Base-by-base conservation (phyloP, 2,329 filamentous ascomycete species). In the Plenodomus tracheiphilus region DNA sequence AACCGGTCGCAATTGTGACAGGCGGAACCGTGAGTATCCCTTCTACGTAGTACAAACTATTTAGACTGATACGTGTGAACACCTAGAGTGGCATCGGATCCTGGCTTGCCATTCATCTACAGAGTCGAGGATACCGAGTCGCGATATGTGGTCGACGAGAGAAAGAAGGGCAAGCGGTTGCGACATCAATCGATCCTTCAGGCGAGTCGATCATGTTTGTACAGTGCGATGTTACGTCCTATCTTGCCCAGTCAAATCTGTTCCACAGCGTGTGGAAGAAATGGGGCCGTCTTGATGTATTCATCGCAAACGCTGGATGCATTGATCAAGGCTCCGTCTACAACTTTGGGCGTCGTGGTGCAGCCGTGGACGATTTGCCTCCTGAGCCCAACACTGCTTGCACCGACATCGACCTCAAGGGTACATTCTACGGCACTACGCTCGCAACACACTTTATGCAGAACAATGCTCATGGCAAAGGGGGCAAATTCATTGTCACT, bases 361-460 rank as follows among this genome's bases (percentile, higher is more conserved):
- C 48, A 16, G 18, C 34, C 16, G 40, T 59, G 16, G 67, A 66
- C 16, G 59, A 62, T 8, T 56, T 78, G 25, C 78, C 78, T 3
- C 66, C 75, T 0, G 69, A 71, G 46, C 79, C 79, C 0, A 68
- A 80, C 45, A 62, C 77, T 1, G 53, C 53, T 2, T 75, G 74
- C 41, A 80, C 77, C 2, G 78, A 82, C 46, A 62, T 78, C 28
- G 72, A 77, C 54, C 75, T 76, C 60, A 81, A 81, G 59, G 77
- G 76, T 3, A 69, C 80, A 1, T 57, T 81, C 0, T 80, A 80
- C 48, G 77, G 78, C 3, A 76, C 74, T 1, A 72, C 75, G 46
- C 66, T 81, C 8, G 77, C 80, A 0, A 76, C 73, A 1, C 79
- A 82, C 54, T 82, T 80, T 59, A 81, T 81, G 79, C 71, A 78